Evolutionary conservation across 2,329 filamentous ascomycete species (phyloP).

Genomic region (Chalaropsis thielavioides): DNA sequence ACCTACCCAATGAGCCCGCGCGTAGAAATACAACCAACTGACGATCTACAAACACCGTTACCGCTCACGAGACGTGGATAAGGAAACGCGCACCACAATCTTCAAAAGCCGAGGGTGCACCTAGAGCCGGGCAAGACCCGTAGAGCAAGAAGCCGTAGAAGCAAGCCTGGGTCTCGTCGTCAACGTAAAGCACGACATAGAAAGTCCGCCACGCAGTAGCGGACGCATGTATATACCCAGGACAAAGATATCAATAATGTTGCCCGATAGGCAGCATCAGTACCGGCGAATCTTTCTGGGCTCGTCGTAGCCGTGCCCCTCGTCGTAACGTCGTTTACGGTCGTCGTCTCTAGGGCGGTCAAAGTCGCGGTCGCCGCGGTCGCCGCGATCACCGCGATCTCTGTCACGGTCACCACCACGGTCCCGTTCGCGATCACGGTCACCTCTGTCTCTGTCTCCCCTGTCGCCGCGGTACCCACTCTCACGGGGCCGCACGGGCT

Average conservation of each 20-base stretch:
- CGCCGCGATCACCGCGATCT: conserved; percentile 19
- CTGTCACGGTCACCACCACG: conserved; percentile 5
- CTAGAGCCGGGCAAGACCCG: not conserved
- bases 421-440: conserved; percentile 27
- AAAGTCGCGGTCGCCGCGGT: conserved; percentile 31
- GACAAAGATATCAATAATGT: too few species aligned
- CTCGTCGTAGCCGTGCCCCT: conserved; percentile 70
- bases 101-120: too few species aligned
- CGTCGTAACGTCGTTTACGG: conserved; percentile 54
- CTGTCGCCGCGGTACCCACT: conserved; percentile 34
- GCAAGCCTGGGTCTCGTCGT: not conserved
- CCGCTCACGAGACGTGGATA: conserved; percentile 16
- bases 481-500: conserved; percentile 46
- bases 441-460: conserved; percentile 31
- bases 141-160: not conserved
- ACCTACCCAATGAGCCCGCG: conserved; percentile 3
- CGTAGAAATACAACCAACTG: conserved; percentile 13
- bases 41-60: conserved; percentile 10
- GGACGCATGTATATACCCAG: too few species aligned
- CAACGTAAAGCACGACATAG: not conserved
- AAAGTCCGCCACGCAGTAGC: not conserved
- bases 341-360: conserved; percentile 45
- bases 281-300: conserved; percentile 51
- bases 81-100: conserved; percentile 21
- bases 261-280: conserved; percentile 22